Base-by-base conservation (phyloP, 2,329 filamentous ascomycete genomes). In the Scedosporium apiospermum region DNA sequence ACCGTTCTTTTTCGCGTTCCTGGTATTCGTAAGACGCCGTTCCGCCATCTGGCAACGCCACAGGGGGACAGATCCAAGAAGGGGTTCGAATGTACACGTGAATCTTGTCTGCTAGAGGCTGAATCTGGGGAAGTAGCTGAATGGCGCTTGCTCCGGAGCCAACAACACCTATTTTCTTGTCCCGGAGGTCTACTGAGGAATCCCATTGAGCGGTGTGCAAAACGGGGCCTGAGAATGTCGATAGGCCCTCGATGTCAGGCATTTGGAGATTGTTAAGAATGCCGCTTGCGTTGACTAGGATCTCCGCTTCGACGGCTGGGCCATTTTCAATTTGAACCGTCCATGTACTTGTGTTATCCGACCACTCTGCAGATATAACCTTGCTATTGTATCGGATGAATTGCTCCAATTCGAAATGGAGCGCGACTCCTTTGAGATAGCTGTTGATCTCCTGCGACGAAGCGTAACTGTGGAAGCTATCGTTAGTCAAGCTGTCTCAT, bases 151-250 rank as follows among this genome's bases (percentile, higher is more conserved):
- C 30, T 27, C 55, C 55, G 30, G 23, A 9, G 55, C 55, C 55
- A 27, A 58, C 34, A 16, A 58, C 55, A 58, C 26, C 55, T 16
- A 58, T 53, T n/a, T 70, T 71, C 66, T 80, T 80, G 34, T 72
- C 75, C 1, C 65, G 67, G 3, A 80, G 72, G 55, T 80, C 73
- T 30, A 80, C 67, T 12, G 75, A 71, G 7, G 80, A 71, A 5
- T 82, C 77, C 80, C 80, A 85, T 41, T 75, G 72, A 4, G 82
- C 81, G 0, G 79, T 82, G 69, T 87, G 83, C n/a, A 53, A 16
- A 58, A 58, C 21, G 30, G 30, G 26, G 26, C 55, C 55, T 27
- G 23, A 16, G 55, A 34, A 58, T n/a, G 23, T 30, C 9, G 49
- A 53, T 53, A 53, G 2, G 49, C 49, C 49, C 18, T 58, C 55